Conservation (phyloP, 768 basidiomycete species). For the Mycena alexandri region DNA sequence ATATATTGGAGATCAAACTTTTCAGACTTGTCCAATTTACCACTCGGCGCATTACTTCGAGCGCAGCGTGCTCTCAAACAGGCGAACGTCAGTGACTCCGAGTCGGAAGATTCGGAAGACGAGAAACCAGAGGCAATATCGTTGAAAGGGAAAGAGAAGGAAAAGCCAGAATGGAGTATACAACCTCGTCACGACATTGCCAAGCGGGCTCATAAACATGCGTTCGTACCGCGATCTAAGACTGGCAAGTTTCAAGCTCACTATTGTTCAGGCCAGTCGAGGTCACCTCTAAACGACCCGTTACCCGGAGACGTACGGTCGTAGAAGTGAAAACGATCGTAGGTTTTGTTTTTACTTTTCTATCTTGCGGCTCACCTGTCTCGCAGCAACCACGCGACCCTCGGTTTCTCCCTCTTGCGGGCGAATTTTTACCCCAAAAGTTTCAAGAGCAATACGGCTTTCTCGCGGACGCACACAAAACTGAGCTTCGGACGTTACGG, state of each 20-base stretch:
- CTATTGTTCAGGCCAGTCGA: constrained; percentile 73
- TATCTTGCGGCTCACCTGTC: constrained; percentile 14
- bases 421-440: constrained; percentile 72
- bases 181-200: constrained; percentile 60
- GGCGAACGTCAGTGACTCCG: constrained; percentile 54
- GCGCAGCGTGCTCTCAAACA: constrained; percentile 70
- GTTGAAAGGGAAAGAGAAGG: constrained; percentile 51
- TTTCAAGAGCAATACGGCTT: constrained; percentile 84
- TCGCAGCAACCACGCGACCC: constrained; percentile 86
- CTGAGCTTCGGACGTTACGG: constrained; percentile 74
- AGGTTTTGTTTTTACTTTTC: constrained; percentile 42
- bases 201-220: constrained; percentile 85
- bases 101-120: constrained; percentile 48
- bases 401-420: constrained; percentile 82
- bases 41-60: constrained; percentile 73
- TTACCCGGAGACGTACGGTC: constrained; percentile 77
- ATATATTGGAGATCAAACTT: constrained; percentile 2
- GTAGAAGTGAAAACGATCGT: constrained; percentile 78
- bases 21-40: constrained; percentile 69
- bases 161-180: constrained; percentile 57
- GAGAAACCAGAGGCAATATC: constrained; percentile 37
- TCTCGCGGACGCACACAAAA: constrained; percentile 71
- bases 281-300: constrained; percentile 87
- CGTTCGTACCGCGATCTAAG: constrained; percentile 65
- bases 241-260: constrained; percentile 15